Evolutionary conservation across 139 green algal species (phyloP).

Genomic region (Tetraselmis striata): DNA sequence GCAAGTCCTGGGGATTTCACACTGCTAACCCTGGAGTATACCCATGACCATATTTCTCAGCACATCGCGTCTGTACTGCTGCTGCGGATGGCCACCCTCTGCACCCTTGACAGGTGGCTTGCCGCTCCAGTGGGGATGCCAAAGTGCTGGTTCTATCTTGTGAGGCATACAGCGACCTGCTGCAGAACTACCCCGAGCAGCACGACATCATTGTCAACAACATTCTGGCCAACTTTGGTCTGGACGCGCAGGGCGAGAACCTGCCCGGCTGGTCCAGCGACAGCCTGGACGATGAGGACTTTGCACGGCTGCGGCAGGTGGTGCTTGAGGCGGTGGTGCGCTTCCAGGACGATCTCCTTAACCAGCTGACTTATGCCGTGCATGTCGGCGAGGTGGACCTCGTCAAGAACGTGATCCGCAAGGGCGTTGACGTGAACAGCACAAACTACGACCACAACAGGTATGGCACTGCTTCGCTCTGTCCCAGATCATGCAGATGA

Average conservation of each 20-base stretch:
- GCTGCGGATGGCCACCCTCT: not conserved
- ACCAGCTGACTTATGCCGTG: not conserved
- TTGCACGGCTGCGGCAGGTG: constrained; percentile 5
- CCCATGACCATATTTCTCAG: too few species aligned
- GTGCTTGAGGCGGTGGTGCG: not conserved
- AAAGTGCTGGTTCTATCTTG: constrained; percentile 27
- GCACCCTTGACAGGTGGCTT: not conserved
- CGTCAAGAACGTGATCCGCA: constrained; percentile 10
- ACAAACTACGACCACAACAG: constrained; percentile 14
- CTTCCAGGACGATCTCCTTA: not conserved
- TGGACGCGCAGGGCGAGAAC: constrained; percentile 29
- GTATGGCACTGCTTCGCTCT: too few species aligned
- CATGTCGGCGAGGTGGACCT: not conserved
- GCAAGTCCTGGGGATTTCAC: too few species aligned
- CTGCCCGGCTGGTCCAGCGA: not conserved
- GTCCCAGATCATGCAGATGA: constrained; percentile 21
- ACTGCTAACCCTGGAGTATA: too few species aligned
- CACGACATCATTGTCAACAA: constrained; percentile 34
- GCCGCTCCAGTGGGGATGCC: constrained; percentile 8
- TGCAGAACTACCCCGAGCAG: constrained; percentile 32
- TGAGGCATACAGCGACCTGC: constrained; percentile 27
- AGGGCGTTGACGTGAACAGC: constrained; percentile 25
- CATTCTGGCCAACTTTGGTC: constrained; percentile 22
- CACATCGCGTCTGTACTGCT: too few species aligned
- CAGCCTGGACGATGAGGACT: constrained; percentile 4